Evolutionary conservation across 768 basidiomycete genomes (phyloP).

Genomic region (Trichaptum fuscoviolaceum): DNA sequence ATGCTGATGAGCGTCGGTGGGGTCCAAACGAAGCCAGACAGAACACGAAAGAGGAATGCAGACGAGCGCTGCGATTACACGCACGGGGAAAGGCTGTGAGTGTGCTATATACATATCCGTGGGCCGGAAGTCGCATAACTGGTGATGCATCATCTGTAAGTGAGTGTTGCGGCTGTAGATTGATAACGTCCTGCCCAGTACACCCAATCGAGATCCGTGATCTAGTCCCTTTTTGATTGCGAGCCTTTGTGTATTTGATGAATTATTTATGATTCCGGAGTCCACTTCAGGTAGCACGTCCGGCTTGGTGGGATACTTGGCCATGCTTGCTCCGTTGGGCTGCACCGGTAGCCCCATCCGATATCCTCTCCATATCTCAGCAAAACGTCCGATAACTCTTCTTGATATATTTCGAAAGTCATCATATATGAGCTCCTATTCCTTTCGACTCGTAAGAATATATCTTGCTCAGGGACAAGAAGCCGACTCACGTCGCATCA

Average conservation of each 20-base stretch:
- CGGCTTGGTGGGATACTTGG: background rate
- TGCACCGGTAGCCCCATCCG: background rate
- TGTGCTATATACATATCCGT: constrained; percentile 1
- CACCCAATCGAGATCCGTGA: background rate
- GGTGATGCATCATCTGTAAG: background rate
- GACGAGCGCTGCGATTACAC: background rate
- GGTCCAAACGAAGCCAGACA: background rate
- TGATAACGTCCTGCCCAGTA: background rate
- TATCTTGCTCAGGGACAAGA: background rate
- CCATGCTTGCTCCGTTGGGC: background rate
- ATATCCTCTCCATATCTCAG: background rate
- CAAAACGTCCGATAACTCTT: background rate
- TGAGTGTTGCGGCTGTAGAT: background rate
- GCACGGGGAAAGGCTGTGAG: background rate
- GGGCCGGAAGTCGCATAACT: background rate
- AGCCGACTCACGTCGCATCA: background rate
- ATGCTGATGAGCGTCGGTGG: background rate
- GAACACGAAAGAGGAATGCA: background rate
- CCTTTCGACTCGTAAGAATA: background rate
- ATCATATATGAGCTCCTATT: too few species aligned
- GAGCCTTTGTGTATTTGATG: background rate
- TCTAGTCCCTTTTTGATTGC: background rate
- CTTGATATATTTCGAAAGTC: background rate
- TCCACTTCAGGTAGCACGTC: background rate
- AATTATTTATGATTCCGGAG: background rate